Evolutionary conservation across 176 grass and related monocot genomes (phyloP).

Genomic region (Bonia amplexicaulis): DNA sequence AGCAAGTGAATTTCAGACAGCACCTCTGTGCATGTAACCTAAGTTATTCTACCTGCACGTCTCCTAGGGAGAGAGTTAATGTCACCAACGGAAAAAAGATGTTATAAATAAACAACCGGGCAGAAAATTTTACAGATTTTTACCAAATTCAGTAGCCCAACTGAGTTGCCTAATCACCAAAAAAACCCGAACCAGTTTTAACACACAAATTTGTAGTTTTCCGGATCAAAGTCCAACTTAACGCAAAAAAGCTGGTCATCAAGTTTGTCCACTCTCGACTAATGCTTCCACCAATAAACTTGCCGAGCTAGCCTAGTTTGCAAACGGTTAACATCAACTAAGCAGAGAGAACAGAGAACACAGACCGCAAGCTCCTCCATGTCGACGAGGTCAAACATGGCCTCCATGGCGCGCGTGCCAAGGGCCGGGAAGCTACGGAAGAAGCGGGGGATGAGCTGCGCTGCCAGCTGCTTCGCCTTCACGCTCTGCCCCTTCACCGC

Average conservation of each 20-base stretch:
- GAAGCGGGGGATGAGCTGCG: conserved; percentile 94
- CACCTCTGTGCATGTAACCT: not conserved
- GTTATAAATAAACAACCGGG: not conserved
- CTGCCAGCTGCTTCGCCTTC: conserved; percentile 94
- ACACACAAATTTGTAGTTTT: not conserved
- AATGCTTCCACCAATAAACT: not conserved
- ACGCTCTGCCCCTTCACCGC: conserved; percentile 88
- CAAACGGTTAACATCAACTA: not conserved
- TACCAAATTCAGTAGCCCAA: not conserved
- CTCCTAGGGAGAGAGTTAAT: not conserved
- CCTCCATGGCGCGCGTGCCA: conserved; percentile 56
- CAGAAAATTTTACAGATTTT: not conserved
- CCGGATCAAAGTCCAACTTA: not conserved
- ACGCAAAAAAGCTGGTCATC: not conserved
- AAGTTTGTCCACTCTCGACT: not conserved
- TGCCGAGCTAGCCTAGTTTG: not conserved
- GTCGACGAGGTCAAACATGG: conserved; percentile 95
- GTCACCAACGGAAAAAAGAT: not conserved
- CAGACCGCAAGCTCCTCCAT: conserved; percentile 88
- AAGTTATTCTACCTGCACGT: not conserved
- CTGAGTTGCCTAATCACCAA: not conserved
- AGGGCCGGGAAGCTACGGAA: conserved; percentile 78
- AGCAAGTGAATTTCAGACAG: not conserved
- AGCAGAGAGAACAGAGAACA: not conserved
- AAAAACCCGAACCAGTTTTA: not conserved